Percentiles rank a stretch among this genome's conserved stretches.
phyloP scores from a whole-genome alignment of 2,329 filamentous ascomycete species.

The Cadophora sp. region DNA sequence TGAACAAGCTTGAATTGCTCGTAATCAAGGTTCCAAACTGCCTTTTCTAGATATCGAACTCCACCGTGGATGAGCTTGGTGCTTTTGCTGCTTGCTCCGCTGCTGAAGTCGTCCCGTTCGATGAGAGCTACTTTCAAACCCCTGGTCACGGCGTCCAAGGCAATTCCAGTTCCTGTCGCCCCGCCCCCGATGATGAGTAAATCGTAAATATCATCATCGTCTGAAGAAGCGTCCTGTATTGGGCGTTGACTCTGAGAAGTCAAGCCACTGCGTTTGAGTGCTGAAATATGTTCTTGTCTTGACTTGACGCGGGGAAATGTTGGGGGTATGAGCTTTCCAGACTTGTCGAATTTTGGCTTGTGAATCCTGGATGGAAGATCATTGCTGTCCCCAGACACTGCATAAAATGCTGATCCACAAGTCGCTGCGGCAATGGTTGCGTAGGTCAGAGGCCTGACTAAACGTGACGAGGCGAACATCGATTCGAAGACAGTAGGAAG shows the following conservation, averaged over 20 bases:
- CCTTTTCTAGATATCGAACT: conserved; percentile 10
- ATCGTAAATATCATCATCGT: background rate
- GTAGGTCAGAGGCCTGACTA: background rate
- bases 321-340: background rate
- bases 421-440: background rate
- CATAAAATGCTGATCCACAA: background rate
- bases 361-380: background rate
- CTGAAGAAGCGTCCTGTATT: background rate
- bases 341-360: background rate
- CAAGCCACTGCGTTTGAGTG: background rate
- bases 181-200: conserved; percentile 2
- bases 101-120: conserved; percentile 4
- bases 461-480: background rate
- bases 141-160: background rate
- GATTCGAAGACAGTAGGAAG: background rate
- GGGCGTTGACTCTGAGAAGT: background rate
- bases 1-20: conserved; percentile 9
- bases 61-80: conserved; percentile 4
- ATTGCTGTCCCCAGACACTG: background rate
- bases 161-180: background rate
- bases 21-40: conserved; percentile 8
- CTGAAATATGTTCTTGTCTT: conserved; percentile 4
- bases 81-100: background rate
- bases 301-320: background rate
- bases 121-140: background rate